Evolutionary conservation across 257 asterid species (phyloP).

Genomic region (Pogostemon cablin): DNA sequence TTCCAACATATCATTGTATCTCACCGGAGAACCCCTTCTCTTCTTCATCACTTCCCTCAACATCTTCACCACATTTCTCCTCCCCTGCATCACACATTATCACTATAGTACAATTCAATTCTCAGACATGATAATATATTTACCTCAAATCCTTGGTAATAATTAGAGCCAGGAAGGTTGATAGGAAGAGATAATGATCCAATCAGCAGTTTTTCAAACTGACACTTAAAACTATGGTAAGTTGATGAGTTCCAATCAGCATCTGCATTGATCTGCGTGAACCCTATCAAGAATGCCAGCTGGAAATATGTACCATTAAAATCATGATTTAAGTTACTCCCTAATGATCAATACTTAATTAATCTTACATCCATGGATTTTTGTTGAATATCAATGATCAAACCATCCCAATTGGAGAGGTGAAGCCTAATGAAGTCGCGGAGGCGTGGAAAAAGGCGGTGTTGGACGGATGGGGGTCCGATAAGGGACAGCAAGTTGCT

Average conservation of each 20-base stretch:
- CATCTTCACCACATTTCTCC: slow-evolving; percentile 53
- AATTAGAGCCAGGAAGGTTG: slow-evolving; percentile 63
- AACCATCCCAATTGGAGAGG: slow-evolving; percentile 55
- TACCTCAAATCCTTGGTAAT: slow-evolving; percentile 55
- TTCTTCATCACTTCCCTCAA: slow-evolving; percentile 52
- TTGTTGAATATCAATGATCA: slow-evolving; percentile 61
- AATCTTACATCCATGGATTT: slow-evolving; percentile 62
- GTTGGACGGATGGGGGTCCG: slow-evolving; percentile 54
- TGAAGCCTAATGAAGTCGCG: slow-evolving; percentile 58
- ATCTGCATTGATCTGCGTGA: slow-evolving; percentile 48
- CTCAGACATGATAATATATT: background rate
- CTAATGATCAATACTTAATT: too few species aligned
- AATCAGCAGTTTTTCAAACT: slow-evolving; percentile 50
- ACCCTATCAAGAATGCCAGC: slow-evolving; percentile 59
- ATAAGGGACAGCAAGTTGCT: slow-evolving; percentile 66
- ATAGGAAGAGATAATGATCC: slow-evolving; percentile 78
- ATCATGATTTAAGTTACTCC: too few species aligned
- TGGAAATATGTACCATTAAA: slow-evolving; percentile 3
- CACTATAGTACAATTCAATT: background rate
- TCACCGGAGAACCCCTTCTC: slow-evolving; percentile 53
- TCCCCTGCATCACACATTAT: slow-evolving; percentile 51
- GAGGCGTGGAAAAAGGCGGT: slow-evolving; percentile 50
- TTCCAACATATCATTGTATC: slow-evolving; percentile 58
- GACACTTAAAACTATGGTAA: slow-evolving; percentile 42
- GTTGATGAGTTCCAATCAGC: slow-evolving; percentile 46